Percentiles rank a stretch among this genome's conserved stretches.
Evolutionary conservation across 805 yeast genomes (phyloP).

Genomic region (Candida vaughaniae): DNA sequence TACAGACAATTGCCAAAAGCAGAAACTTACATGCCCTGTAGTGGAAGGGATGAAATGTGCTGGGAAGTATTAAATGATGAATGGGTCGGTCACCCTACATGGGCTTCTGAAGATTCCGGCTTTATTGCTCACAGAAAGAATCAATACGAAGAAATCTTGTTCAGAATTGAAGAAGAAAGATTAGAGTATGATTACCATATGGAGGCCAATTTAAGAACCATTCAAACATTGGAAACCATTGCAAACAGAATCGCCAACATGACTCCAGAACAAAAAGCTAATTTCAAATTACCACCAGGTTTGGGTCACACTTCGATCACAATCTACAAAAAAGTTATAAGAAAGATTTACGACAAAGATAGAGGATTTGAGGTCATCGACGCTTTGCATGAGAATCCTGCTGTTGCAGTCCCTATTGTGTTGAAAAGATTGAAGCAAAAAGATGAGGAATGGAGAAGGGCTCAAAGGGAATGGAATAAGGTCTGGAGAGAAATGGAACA

Average conservation of each 20-base stretch:
- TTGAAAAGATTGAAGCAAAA: constrained; percentile 91
- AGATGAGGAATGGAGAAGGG: constrained; percentile 98
- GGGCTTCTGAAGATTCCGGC: constrained; percentile 99
- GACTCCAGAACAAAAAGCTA: constrained; percentile 85
- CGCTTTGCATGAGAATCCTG: constrained; percentile 93
- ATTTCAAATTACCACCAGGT: constrained; percentile 87
- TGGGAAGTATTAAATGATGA: constrained; percentile 98
- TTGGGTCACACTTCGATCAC: constrained; percentile 89
- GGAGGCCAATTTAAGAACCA: constrained; percentile 92
- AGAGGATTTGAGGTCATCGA: constrained; percentile 95
- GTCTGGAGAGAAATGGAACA: constrained; percentile 99
- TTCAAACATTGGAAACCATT: constrained; percentile 92
- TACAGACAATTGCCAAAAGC: constrained; percentile 90
- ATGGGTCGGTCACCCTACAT: constrained; percentile 99
- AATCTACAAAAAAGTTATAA: constrained; percentile 88
- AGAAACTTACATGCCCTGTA: constrained; percentile 95
- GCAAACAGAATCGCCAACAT: constrained; percentile 91
- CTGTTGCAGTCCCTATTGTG: constrained; percentile 91
- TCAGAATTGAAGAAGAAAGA: constrained; percentile 95
- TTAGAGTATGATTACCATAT: constrained; percentile 95
- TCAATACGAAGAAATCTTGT: constrained; percentile 94
- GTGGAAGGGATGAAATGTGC: constrained; percentile 98
- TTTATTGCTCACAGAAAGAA: constrained; percentile 98
- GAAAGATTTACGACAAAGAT: constrained; percentile 90
- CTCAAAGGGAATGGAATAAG: constrained; percentile 98